Percentiles rank a stretch among this genome's conserved stretches.
Conservation (phyloP, 2,329 filamentous ascomycete genomes). For the Claviceps sp. region DNA sequence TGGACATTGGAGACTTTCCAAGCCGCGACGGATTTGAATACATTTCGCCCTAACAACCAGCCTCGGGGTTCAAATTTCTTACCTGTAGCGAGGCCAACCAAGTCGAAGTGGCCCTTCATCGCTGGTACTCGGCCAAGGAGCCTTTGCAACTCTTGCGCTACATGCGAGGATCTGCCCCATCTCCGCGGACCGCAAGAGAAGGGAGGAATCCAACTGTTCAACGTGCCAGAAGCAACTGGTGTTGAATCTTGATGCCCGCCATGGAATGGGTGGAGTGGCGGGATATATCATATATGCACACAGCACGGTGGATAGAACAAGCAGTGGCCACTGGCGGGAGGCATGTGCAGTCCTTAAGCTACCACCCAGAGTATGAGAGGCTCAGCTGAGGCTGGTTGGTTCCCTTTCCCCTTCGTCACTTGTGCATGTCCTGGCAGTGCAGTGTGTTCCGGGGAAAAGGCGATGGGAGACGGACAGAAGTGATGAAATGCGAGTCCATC, state of each 20-base stretch:
- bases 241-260: slow-evolving; percentile 27
- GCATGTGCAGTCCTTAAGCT: slow-evolving; percentile 14
- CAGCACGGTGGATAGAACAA: slow-evolving; percentile 7
- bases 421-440: slow-evolving; percentile 36
- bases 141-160: slow-evolving; percentile 27
- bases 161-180: slow-evolving; percentile 27
- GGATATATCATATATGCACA: slow-evolving; percentile 23
- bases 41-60: background rate
- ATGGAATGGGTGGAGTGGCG: slow-evolving; percentile 53
- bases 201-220: slow-evolving; percentile 37
- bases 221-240: slow-evolving; percentile 31
- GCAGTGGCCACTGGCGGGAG: background rate
- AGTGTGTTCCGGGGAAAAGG: slow-evolving; percentile 24
- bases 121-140: slow-evolving; percentile 29
- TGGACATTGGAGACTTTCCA: too few relatives aligned
- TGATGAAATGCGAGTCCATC: too few relatives aligned
- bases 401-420: slow-evolving; percentile 28
- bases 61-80: slow-evolving; percentile 18
- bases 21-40: too few relatives aligned
- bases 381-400: slow-evolving; percentile 20
- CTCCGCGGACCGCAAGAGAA: slow-evolving; percentile 24
- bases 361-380: slow-evolving; percentile 19
- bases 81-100: slow-evolving; percentile 8
- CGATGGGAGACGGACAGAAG: background rate
- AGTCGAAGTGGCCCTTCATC: slow-evolving; percentile 34